Conservation (phyloP, 352 stramenopile genomes). For the Globisporangium iwayamae region DNA sequence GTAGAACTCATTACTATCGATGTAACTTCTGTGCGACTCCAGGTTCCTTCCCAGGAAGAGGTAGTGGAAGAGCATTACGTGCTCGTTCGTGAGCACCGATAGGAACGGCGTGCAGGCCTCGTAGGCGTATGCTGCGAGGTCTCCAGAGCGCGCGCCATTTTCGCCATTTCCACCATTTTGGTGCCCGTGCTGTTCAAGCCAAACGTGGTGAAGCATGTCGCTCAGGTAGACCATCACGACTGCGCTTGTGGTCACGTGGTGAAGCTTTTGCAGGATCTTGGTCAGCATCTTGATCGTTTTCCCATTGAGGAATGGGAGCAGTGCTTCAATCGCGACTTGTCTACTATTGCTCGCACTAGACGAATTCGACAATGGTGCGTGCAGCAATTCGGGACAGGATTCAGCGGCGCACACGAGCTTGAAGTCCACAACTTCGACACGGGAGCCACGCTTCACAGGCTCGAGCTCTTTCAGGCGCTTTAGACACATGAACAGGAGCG, state of each 20-base stretch:
- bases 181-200: constrained; percentile 30
- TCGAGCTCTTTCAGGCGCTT: constrained; percentile 67
- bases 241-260: constrained; percentile 50
- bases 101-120: constrained; percentile 62
- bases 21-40: no score
- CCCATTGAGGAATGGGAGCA: constrained; percentile 44
- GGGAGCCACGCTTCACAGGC: background rate
- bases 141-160: constrained; percentile 18
- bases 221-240: constrained; percentile 74
- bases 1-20: constrained; percentile 40
- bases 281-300: constrained; percentile 70
- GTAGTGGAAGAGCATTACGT: constrained; percentile 55
- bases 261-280: constrained; percentile 69
- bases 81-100: constrained; percentile 58
- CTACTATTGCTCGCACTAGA: constrained; percentile 9
- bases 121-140: constrained; percentile 66
- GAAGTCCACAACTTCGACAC: constrained; percentile 31
- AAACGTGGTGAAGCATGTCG: constrained; percentile 38
- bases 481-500: constrained; percentile 74
- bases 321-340: constrained; percentile 37
- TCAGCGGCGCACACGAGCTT: constrained; percentile 51
- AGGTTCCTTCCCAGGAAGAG: constrained; percentile 41
- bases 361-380: background rate
- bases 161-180: background rate
- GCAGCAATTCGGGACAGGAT: constrained; percentile 36